Percentiles rank a stretch among this genome's conserved stretches.
Evolutionary conservation across 1,284 basidiomycete genomes (phyloP).

Genomic region (Bondarzewia mesenterica): DNA sequence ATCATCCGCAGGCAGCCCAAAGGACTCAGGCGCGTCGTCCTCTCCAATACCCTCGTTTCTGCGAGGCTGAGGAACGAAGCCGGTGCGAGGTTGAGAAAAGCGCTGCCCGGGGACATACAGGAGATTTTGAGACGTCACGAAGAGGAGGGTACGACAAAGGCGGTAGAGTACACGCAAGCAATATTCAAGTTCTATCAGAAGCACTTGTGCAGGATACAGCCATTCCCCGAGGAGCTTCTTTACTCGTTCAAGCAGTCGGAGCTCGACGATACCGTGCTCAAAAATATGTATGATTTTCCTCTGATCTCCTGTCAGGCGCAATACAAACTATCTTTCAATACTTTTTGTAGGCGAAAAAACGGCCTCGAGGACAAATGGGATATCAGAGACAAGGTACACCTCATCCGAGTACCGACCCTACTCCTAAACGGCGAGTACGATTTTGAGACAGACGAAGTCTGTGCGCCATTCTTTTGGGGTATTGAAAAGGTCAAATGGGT

Average conservation of each 20-base stretch:
- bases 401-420: background rate
- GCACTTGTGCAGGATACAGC: slow-evolving; percentile 19
- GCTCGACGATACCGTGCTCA: slow-evolving; percentile 20
- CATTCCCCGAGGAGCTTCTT: slow-evolving; percentile 16
- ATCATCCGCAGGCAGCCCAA: slow-evolving; percentile 20
- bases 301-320: too few relatives aligned
- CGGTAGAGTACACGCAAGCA: slow-evolving; percentile 7
- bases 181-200: slow-evolving; percentile 16
- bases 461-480: background rate
- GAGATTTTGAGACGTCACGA: background rate
- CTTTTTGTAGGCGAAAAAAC: too few relatives aligned
- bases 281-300: too few relatives aligned
- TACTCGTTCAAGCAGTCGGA: slow-evolving; percentile 11
- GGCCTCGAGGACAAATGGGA: slow-evolving; percentile 1
- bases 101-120: background rate
- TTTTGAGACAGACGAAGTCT: background rate
- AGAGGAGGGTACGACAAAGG: slow-evolving; percentile 1
- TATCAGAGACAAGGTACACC: background rate
- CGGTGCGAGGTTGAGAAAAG: background rate
- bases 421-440: slow-evolving; percentile 1
- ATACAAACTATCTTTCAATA: too few relatives aligned
- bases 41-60: slow-evolving; percentile 21
- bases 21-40: slow-evolving; percentile 28
- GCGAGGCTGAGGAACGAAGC: slow-evolving; percentile 8
- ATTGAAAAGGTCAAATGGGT: slow-evolving; percentile 33